Evolutionary conservation across 345 rosid species (phyloP), one percentile per base, ranked within the genome.

Genomic region (Salix exigua): DNA sequence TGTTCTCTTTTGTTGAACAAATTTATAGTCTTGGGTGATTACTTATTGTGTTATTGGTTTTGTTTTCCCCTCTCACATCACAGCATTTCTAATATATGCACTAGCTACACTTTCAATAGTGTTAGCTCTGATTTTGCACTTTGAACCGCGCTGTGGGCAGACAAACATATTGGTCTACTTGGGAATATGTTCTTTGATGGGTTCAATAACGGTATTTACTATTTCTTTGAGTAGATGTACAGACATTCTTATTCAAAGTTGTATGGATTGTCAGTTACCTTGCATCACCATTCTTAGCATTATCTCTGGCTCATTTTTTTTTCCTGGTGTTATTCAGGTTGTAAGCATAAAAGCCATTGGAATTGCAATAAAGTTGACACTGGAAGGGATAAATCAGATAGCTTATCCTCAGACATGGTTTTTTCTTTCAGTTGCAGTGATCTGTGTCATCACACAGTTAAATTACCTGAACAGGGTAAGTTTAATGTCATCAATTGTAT

Each of bases 301-400:
- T 14, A 46, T 13, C 18, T 46, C 51, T 46, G 6, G 65, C 46
- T 19, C 50, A 64, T 26, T 26, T 75, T 1, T 37, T 33, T 64
- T 74, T 28, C 38, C 40, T 71, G 60, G 13, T 55, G 7, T 76
- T 48, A 30, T 77, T 67, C 86, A 91, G 99, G 97, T 94, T 38
- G 91, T 91, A 76, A 94, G 97, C 90, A 89, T 94, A 79, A 94
- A 94, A 81, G 98, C 98, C 23, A 88, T 94, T 46, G 98, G 98
- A 80, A 94, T 92, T 72, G 98, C 98, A 0, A 88, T 92, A 72
- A 94, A 91, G 89, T 86, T 94, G 81, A 91, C 98, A 28, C 66
- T 94, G 72, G 97, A 91, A 66, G 98, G 98, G 58, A 81, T 84
- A 66, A 94, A 78, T 83, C 98, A 94, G 82, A 75, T 92, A 68